Evolutionary conservation across 1,284 basidiomycete genomes (phyloP), one percentile per base, ranked within the genome.

Genomic region (Ganoderma meredithae): DNA sequence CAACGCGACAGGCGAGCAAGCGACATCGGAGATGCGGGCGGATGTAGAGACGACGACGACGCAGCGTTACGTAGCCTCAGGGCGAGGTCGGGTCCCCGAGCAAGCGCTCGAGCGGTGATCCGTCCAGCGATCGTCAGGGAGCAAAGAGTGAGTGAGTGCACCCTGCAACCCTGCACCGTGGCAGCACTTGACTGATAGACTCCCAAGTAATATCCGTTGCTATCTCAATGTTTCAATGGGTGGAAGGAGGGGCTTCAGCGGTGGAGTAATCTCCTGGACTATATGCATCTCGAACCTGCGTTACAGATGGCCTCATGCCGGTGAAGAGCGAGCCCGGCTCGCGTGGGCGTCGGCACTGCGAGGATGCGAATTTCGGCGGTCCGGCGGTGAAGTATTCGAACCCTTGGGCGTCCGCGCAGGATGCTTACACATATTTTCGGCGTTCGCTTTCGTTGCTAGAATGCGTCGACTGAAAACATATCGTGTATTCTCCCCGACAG

Each of bases 81-180:
- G 25, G 27, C 25, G 49, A 47, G n/a, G 27, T 31, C 27, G 31
- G 52, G 52, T 12, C 52, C 27, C 47, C 47, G 22, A 27, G 15
- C 27, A 9, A 39, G 33, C 55, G 55, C 55, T 22, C 10, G 55
- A 58, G 55, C 27, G n/a, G 36, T 58, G 55, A 58, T 58, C 55
- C 55, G 55, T 58, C 9, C 33, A 58, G 55, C 55, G 55, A 58
- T 58, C 3, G 47, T 49, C 47, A 22, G 47, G 47, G 47, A 49
- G 22, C 22, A 49, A 22, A 49, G 47, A 49, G 53, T 55, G 27
- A 49, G 53, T 55, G 27, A 55, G 31, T 31, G 53, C 53, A 33
- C 47, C 22, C 47, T 13, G 47, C 47, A 55, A 15, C 27, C 19
- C 53, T 31, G 27, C 27, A 3, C 6, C 27, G 53, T 7, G 53